Evolutionary conservation across 2,329 filamentous ascomycete species (phyloP).

Genomic region (Orbilia ellipsospora): DNA sequence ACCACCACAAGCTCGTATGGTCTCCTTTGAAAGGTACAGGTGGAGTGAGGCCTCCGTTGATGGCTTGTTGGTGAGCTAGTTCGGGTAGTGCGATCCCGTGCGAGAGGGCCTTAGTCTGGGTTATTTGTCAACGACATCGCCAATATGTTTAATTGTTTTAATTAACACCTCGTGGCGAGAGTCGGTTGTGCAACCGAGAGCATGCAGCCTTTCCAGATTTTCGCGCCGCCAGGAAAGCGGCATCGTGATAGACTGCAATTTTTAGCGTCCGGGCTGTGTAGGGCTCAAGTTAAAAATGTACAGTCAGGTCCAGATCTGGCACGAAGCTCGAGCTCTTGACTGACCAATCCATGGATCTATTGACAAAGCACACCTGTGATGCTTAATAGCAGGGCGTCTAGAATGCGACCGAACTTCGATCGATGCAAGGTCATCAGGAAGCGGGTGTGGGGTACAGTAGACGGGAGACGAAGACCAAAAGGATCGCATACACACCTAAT

Average conservation of each 20-base stretch:
- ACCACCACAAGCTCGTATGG: constrained; percentile 16
- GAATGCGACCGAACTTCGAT: too few relatives aligned
- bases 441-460: too few relatives aligned
- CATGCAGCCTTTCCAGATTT: neutral
- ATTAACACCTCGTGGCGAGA: constrained; percentile 2
- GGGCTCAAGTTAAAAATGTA: neutral
- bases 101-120: neutral
- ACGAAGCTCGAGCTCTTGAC: neutral
- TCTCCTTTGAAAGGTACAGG: neutral
- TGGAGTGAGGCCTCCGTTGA: too few relatives aligned
- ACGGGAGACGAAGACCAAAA: too few relatives aligned
- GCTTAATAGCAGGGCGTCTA: too few relatives aligned
- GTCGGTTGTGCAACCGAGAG: constrained; percentile 19
- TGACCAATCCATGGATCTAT: constrained; percentile 4
- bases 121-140: constrained; percentile 50
- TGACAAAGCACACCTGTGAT: neutral
- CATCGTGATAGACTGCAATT: too few relatives aligned
- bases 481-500: too few relatives aligned
- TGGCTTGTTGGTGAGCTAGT: neutral
- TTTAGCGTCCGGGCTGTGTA: neutral
- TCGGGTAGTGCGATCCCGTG: constrained; percentile 33
- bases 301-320: neutral
- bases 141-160: constrained; percentile 2
- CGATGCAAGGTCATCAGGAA: too few relatives aligned
- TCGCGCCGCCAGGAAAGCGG: neutral